A percentile compares a stretch with the other conserved stretches of the same genome.
These are phyloP conservation scores for Dillenia turbinata DNA, from an alignment of 164 flowering plant genomes.

Conservation along the genomic window DNA sequence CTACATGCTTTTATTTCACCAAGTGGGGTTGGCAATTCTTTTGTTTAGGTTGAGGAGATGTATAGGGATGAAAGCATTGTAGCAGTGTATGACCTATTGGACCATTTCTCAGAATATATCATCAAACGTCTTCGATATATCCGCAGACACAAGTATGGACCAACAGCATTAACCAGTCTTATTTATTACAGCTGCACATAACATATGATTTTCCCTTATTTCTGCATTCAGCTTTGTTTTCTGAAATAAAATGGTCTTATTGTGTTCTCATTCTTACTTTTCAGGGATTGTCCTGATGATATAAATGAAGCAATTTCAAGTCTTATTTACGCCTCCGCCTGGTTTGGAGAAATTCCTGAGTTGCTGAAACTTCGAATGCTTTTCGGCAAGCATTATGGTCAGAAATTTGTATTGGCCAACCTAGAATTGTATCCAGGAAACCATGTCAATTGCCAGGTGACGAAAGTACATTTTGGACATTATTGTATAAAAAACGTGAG, in stretches of 20 bases:
- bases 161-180: too few relatives aligned
- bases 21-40: too few relatives aligned
- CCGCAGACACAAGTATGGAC: constrained; percentile 53
- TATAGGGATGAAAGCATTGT: constrained; percentile 41
- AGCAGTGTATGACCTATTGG: constrained; percentile 55
- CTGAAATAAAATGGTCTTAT: too few relatives aligned
- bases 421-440: constrained; percentile 60
- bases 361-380: constrained; percentile 51
- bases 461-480: neutral
- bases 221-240: too few relatives aligned
- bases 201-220: too few relatives aligned
- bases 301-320: constrained; percentile 82
- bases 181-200: too few relatives aligned
- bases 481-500: neutral
- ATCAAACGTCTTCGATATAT: constrained; percentile 50
- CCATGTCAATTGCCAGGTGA: constrained; percentile 63
- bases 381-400: constrained; percentile 71
- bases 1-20: too few relatives aligned
- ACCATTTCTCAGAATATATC: constrained; percentile 66
- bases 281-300: constrained; percentile 78
- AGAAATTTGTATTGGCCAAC: constrained; percentile 39
- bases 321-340: constrained; percentile 74
- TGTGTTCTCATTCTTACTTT: neutral
- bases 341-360: constrained; percentile 86
- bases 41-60: constrained; percentile 65